Evolutionary conservation across 2,329 filamentous ascomycete genomes (phyloP).

Genomic region (Apiospora pterosperma): DNA sequence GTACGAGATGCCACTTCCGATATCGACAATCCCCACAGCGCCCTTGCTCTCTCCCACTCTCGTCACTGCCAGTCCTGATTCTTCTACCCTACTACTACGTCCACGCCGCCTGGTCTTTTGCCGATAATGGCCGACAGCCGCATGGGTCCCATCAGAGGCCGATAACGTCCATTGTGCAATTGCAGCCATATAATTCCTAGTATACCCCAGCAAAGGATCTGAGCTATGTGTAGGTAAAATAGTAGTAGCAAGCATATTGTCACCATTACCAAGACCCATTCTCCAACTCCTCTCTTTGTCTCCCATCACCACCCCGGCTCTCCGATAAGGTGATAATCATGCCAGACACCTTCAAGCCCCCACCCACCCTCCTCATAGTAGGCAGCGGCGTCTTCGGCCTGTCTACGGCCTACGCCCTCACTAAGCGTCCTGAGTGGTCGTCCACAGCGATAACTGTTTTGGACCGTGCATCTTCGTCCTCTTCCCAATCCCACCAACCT

Average conservation of each 20-base stretch:
- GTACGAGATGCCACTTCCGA: neutral
- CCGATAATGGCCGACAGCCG: neutral
- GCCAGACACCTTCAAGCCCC: slow-evolving; percentile 11
- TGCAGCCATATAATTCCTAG: neutral
- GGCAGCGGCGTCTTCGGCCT: slow-evolving; percentile 52
- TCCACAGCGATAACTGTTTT: slow-evolving; percentile 55
- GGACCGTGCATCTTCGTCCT: slow-evolving; percentile 29
- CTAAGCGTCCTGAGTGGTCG: slow-evolving; percentile 55
- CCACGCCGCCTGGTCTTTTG: neutral
- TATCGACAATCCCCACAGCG: neutral
- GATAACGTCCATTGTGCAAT: neutral
- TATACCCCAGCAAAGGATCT: neutral
- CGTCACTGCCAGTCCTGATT: no score
- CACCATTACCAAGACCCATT: neutral
- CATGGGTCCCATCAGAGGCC: neutral
- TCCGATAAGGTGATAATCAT: neutral
- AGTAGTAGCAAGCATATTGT: neutral
- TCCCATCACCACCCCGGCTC: neutral
- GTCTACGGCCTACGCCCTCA: slow-evolving; percentile 60
- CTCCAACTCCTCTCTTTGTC: neutral
- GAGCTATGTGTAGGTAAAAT: neutral
- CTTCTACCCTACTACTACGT: neutral
- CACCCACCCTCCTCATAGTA: slow-evolving; percentile 57
- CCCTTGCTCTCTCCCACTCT: neutral
- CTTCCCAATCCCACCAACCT: slow-evolving; percentile 37